Percentiles rank a stretch among this genome's conserved stretches.
Evolutionary conservation across 257 asterid genomes (phyloP).

Genomic region (Ocimum tenuiflorum): DNA sequence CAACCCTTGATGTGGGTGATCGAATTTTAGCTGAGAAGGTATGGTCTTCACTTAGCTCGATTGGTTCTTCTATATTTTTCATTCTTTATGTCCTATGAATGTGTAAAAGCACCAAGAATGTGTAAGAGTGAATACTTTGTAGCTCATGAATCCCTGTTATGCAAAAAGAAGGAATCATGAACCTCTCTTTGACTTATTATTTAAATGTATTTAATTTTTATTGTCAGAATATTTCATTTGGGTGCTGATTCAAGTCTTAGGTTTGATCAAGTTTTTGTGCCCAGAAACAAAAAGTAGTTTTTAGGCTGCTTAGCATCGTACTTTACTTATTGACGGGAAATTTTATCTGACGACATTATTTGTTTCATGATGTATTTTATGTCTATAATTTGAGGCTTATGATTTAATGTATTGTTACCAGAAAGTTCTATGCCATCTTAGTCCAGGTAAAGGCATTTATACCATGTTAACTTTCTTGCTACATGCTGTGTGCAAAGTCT

Average conservation of each 20-base stretch:
- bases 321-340: not conserved
- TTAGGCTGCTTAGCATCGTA: not conserved
- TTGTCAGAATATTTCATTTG: not conserved
- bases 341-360: not conserved
- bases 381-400: not conserved
- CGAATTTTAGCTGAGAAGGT: constrained; percentile 93
- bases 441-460: not conserved
- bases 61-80: not conserved
- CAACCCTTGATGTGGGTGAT: constrained; percentile 88
- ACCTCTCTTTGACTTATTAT: not conserved
- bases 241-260: not conserved
- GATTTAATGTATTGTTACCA: not conserved
- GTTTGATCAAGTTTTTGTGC: constrained; percentile 11
- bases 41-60: not conserved
- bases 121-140: not conserved
- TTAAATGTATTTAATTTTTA: not conserved
- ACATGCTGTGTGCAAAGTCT: not conserved
- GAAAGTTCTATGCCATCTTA: too few species aligned
- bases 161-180: not conserved
- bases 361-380: not conserved
- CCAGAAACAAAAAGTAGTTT: not conserved
- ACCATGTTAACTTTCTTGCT: not conserved
- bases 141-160: not conserved
- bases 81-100: not conserved
- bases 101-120: not conserved